phyloP scores from a whole-genome alignment of 176 grass and related monocot species.

The Hyparrhenia diplandra region DNA sequence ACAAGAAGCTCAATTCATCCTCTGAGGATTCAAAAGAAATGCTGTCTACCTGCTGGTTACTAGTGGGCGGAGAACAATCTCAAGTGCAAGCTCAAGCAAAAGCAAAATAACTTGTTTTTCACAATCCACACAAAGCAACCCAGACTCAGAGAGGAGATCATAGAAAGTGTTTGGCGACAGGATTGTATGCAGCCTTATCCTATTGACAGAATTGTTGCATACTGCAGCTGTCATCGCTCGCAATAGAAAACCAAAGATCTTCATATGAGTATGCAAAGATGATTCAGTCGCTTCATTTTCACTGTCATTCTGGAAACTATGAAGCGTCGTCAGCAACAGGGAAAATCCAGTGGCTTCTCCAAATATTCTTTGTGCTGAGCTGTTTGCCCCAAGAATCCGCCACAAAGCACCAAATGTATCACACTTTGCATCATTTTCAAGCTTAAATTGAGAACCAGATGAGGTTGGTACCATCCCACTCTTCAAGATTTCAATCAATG shows the following conservation, averaged over 20 bases:
- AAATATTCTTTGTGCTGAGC: constrained; percentile 80
- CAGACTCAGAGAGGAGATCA: constrained; percentile 92
- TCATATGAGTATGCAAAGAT: constrained; percentile 65
- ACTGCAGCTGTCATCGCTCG: constrained; percentile 89
- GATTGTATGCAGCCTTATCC: constrained; percentile 81
- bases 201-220: constrained; percentile 86
- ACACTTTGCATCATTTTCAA: constrained; percentile 88
- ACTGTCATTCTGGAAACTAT: constrained; percentile 72
- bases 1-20: constrained; percentile 59
- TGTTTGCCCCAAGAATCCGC: constrained; percentile 92
- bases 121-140: constrained; percentile 86
- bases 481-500: constrained; percentile 89
- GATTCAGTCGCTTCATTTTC: constrained; percentile 43
- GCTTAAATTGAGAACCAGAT: constrained; percentile 85
- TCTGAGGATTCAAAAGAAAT: constrained; percentile 49
- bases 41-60: constrained; percentile 54
- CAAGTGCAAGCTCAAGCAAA: constrained; percentile 98
- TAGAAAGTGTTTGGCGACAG: constrained; percentile 90
- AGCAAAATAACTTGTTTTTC: constrained; percentile 94
- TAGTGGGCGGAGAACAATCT: constrained; percentile 80
- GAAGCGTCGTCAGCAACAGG: constrained; percentile 78
- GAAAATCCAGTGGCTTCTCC: constrained; percentile 99
- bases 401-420: constrained; percentile 90
- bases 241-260: constrained; percentile 82
- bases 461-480: constrained; percentile 89